Evolutionary conservation across 495 filamentous ascomycete species (phyloP), one percentile per base, ranked within the genome.

Genomic region (Penicillium bovifimosum): DNA sequence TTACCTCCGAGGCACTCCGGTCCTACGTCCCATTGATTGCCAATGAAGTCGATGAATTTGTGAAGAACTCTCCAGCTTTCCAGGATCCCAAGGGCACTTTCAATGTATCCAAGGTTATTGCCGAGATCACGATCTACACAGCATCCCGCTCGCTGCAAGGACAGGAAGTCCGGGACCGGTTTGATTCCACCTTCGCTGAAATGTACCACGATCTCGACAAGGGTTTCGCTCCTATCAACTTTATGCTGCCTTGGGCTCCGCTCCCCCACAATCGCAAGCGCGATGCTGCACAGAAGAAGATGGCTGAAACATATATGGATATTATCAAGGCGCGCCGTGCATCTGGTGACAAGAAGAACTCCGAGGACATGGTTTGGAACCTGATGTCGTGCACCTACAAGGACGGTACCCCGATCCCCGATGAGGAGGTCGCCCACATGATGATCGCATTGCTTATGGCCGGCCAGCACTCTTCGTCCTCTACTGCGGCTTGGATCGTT

Each of bases 381-480:
- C 67, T 86, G 39, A 86, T 85, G 82, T 72, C 70, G 29, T 82
- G 75, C 66, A 70, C 63, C 13, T 86, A 86, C 67, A 86, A 85
- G 63, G 73, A 84, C 53, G 82, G 82, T 49, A 79, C 67, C 16
- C 74, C 73, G 5, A 61, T 84, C n/a, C 80, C 82, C 0, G 80
- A 86, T 53, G 64, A 75, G 54, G 80, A 86, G 56, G 68, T 85
- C 46, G 82, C 82, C 5, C 79, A 83, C 56, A 84, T 86, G 74
- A 85, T 86, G 82, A 86, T 86, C 51, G 82, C 81, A 11, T 67
- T 85, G 13, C 71, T 86, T 38, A 83, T 85, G 80, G 82, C 82
- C 39, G 82, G 82, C 39, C 82, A 86, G 56, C 82, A 86, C 64
- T 82, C 80, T 3, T 77, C 80, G 3, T 80, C 81, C 9, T 80